These are phyloP conservation scores for Microbotryum intermedium DNA, from an alignment of 1,284 basidiomycete genomes.

Conservation along the genomic window DNA sequence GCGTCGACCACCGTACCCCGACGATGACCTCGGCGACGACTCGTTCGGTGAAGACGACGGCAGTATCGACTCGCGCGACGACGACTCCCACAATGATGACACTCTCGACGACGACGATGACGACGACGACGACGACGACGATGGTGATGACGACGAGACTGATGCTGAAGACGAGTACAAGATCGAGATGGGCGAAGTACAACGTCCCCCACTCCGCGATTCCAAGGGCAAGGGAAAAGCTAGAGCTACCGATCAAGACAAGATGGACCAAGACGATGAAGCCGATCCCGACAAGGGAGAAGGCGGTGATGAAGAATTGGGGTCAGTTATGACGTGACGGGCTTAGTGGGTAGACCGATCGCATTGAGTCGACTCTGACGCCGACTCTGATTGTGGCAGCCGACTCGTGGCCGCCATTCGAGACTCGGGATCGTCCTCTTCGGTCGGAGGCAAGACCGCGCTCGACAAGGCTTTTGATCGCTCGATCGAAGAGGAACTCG, in stretches of 20 bases:
- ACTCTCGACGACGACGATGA: background rate
- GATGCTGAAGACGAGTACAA: constrained; percentile 25
- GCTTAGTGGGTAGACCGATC: background rate
- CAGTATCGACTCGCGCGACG: too few relatives aligned
- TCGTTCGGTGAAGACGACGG: background rate
- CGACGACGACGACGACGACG: constrained; percentile 2
- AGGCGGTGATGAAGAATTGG: constrained; percentile 13
- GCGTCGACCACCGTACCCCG: too few relatives aligned
- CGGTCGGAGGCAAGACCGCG: constrained; percentile 45
- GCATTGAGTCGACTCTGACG: background rate
- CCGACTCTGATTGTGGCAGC: constrained; percentile 38
- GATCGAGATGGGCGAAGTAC: background rate
- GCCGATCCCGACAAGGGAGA: constrained; percentile 1
- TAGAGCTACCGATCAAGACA: constrained; percentile 5
- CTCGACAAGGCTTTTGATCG: constrained; percentile 57
- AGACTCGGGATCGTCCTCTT: constrained; percentile 44
- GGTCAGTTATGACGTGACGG: constrained; percentile 1
- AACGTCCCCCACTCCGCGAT: background rate
- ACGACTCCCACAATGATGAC: background rate
- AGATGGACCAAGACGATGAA: constrained; percentile 1
- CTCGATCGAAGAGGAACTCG: constrained; percentile 49
- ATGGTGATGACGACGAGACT: constrained; percentile 18
- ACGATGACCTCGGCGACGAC: too few relatives aligned
- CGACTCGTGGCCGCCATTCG: constrained; percentile 54
- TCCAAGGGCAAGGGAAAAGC: constrained; percentile 6